These are phyloP conservation scores for thale cress (Arabidopsis thaliana) DNA, from an alignment of 345 rosid species.

Conservation along the genomic window DNA sequence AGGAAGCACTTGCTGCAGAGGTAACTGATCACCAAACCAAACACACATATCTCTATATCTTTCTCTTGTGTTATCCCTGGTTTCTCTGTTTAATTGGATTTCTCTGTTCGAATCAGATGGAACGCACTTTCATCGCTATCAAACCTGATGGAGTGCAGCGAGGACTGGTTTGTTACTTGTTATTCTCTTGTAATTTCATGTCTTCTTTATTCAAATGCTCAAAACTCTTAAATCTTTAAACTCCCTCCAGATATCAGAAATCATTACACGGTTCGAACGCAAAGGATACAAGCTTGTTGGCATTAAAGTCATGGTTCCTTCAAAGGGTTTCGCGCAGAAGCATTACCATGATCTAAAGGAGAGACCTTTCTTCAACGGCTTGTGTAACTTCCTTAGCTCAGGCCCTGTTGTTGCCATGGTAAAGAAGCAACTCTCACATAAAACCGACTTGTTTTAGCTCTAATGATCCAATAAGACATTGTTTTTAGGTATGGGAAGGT, in stretches of 20 bases:
- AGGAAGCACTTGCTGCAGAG: slow-evolving; percentile 22
- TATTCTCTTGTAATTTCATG: not conserved
- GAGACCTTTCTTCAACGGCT: slow-evolving; percentile 85
- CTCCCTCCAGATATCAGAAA: slow-evolving; percentile 69
- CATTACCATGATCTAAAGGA: slow-evolving; percentile 86
- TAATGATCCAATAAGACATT: not conserved
- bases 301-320: slow-evolving; percentile 70
- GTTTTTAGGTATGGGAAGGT: slow-evolving; percentile 92
- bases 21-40: not conserved
- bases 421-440: slow-evolving; percentile 30
- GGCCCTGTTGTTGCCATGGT: slow-evolving; percentile 97
- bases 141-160: slow-evolving; percentile 99
- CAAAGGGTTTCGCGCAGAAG: slow-evolving; percentile 76
- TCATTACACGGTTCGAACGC: slow-evolving; percentile 86
- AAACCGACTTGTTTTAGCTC: not conserved
- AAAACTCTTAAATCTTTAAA: not conserved
- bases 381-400: slow-evolving; percentile 92
- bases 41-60: not conserved
- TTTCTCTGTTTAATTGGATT: not conserved
- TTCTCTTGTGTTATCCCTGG: not conserved
- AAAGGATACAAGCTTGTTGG: slow-evolving; percentile 95
- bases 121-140: slow-evolving; percentile 95
- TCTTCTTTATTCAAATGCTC: not conserved
- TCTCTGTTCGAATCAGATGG: slow-evolving; percentile 54
- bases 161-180: slow-evolving; percentile 59